Conservation (phyloP, 2,329 filamentous ascomycete genomes). For the Cladosporium sp. region DNA sequence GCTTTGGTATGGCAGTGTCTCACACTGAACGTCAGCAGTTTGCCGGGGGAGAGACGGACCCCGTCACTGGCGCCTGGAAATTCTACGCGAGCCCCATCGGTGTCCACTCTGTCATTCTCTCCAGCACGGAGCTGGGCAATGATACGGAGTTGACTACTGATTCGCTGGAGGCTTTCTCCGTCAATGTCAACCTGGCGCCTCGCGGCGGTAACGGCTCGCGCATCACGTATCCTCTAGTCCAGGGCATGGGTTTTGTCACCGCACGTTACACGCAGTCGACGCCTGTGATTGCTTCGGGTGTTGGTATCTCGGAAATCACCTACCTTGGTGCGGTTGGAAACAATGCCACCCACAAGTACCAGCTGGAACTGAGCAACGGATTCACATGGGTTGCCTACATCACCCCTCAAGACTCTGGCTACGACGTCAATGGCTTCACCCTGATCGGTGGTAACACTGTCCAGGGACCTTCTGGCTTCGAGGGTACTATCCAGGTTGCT, state of each 20-base stretch:
- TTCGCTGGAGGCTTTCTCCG: conserved; percentile 53
- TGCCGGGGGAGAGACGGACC: conserved; percentile 29
- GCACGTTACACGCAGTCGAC: conserved; percentile 65
- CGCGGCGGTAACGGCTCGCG: conserved; percentile 47
- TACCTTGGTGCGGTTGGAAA: conserved; percentile 51
- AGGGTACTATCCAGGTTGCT: conserved; percentile 75
- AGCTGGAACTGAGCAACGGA: conserved; percentile 66
- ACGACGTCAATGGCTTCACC: conserved; percentile 57
- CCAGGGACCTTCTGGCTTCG: conserved; percentile 63
- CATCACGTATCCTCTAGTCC: conserved; percentile 76
- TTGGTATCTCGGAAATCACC: conserved; percentile 67
- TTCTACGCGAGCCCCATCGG: conserved; percentile 81
- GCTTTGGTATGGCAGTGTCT: conserved; percentile 74
- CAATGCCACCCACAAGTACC: conserved; percentile 70
- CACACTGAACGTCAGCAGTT: conserved; percentile 67
- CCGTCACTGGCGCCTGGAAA: conserved; percentile 49
- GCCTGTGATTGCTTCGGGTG: conserved; percentile 68
- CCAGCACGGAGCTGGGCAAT: conserved; percentile 66
- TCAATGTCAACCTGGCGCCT: conserved; percentile 63
- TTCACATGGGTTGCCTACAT: conserved; percentile 76
- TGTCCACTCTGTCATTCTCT: conserved; percentile 76
- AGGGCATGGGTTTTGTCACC: conserved; percentile 87
- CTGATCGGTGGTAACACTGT: conserved; percentile 64
- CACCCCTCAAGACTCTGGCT: conserved; percentile 50
- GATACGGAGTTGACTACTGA: conserved; percentile 55